Evolutionary conservation across 345 rosid genomes (phyloP).

Genomic region (Eucalyptus grandis): DNA sequence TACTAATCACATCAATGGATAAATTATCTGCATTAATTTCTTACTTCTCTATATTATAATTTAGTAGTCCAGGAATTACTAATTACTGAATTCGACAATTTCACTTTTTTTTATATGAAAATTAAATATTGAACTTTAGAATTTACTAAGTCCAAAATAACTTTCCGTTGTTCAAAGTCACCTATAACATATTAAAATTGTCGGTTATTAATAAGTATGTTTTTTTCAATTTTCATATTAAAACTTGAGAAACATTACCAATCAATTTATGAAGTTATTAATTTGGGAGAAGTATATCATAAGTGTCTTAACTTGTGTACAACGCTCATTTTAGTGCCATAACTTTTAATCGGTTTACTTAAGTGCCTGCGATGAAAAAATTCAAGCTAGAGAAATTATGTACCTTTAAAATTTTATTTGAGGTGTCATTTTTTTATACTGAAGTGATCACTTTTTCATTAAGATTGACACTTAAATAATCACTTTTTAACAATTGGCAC

Average conservation of each 20-base stretch:
- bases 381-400: too few species aligned
- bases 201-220: accelerated
- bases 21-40: neutral
- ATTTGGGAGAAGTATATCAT: accelerated
- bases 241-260: too few species aligned
- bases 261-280: too few species aligned
- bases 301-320: accelerated
- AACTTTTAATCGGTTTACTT: accelerated
- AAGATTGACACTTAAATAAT: accelerated
- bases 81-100: neutral
- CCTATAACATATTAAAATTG: neutral
- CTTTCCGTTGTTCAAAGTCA: neutral
- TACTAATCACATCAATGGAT: neutral
- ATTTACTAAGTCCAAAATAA: neutral
- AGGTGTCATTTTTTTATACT: accelerated
- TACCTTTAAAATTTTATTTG: too few species aligned
- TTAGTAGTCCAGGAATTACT: neutral
- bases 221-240: neutral
- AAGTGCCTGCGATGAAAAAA: accelerated
- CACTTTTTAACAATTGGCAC: accelerated
- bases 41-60: neutral
- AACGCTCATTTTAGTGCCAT: accelerated
- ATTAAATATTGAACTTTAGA: neutral
- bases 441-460: too few species aligned
- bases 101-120: neutral